Conservation (phyloP, 1,284 basidiomycete species). For the Leccinum pachyderme region DNA sequence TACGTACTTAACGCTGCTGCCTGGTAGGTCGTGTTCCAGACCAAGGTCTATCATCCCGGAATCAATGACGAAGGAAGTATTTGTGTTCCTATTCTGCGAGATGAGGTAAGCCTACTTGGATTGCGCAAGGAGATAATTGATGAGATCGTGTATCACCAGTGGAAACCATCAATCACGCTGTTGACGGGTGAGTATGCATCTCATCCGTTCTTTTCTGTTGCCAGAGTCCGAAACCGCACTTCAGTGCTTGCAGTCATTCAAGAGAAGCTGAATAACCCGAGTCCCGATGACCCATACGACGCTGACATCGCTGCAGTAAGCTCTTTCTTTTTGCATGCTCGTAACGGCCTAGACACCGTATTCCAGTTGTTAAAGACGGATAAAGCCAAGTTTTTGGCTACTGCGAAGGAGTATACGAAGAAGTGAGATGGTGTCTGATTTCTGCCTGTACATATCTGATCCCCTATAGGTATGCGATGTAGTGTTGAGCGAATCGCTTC, state of each 20-base stretch:
- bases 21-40: slow-evolving; percentile 76
- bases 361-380: slow-evolving; percentile 70
- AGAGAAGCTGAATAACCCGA: slow-evolving; percentile 86
- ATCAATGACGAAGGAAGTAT: slow-evolving; percentile 89
- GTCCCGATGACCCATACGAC: slow-evolving; percentile 87
- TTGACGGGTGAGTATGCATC: slow-evolving; percentile 53
- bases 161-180: slow-evolving; percentile 86
- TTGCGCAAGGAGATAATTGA: slow-evolving; percentile 4
- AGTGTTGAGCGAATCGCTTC: not conserved
- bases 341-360: not conserved
- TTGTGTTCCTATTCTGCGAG: slow-evolving; percentile 76
- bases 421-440: slow-evolving; percentile 47
- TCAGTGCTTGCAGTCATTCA: slow-evolving; percentile 77
- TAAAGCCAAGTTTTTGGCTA: slow-evolving; percentile 63
- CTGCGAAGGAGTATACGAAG: slow-evolving; percentile 79
- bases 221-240: slow-evolving; percentile 7
- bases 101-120: slow-evolving; percentile 58
- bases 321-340: not conserved
- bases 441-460: slow-evolving; percentile 10
- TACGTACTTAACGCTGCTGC: slow-evolving; percentile 22
- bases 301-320: slow-evolving; percentile 77
- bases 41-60: slow-evolving; percentile 91
- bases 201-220: not conserved
- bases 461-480: slow-evolving; percentile 27
- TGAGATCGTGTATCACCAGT: slow-evolving; percentile 46